phyloP scores from a whole-genome alignment of 108 stramenopile genomes.

The Cyclotella choctawhatcheeana region DNA sequence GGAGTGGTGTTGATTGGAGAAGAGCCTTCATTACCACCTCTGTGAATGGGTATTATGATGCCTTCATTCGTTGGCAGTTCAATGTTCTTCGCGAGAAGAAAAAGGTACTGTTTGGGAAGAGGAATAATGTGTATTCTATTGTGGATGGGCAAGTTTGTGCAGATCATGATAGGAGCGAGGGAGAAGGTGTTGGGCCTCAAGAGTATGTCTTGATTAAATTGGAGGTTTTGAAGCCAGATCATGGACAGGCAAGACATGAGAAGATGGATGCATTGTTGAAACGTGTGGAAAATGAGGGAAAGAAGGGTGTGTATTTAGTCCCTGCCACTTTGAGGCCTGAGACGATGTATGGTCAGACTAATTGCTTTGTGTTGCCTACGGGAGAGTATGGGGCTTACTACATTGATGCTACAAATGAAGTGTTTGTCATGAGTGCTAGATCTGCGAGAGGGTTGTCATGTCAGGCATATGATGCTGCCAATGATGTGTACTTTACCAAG shows the following conservation, averaged over 20 bases:
- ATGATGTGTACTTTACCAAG: slow-evolving; percentile 71
- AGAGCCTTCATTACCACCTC: slow-evolving; percentile 97
- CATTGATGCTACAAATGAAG: slow-evolving; percentile 84
- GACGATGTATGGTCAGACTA: slow-evolving; percentile 99
- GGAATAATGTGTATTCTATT: slow-evolving; percentile 95
- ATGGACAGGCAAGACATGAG: slow-evolving; percentile 72
- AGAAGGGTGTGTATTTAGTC: slow-evolving; percentile 85
- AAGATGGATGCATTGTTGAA: slow-evolving; percentile 75
- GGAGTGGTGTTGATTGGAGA: slow-evolving; percentile 95
- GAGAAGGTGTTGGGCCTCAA: slow-evolving; percentile 98
- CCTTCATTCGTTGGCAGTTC: slow-evolving; percentile 97
- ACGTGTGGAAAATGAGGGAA: slow-evolving; percentile 39
- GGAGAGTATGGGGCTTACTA: slow-evolving; percentile 98
- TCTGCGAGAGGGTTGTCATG: slow-evolving; percentile 92
- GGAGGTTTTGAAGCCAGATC: slow-evolving; percentile 85
- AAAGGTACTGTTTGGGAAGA: slow-evolving; percentile 93
- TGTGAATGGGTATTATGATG: slow-evolving; percentile 97
- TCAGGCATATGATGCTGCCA: slow-evolving; percentile 78
- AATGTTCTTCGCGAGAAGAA: slow-evolving; percentile 79
- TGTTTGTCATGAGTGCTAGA: slow-evolving; percentile 92
- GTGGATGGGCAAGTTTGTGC: slow-evolving; percentile 98
- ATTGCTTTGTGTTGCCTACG: slow-evolving; percentile 97
- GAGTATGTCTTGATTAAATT: slow-evolving; percentile 99
- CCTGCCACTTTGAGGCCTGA: slow-evolving; percentile 98
- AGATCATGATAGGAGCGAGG: slow-evolving; percentile 97